These are phyloP conservation scores for Globisporangium barbulae DNA, from an alignment of 352 stramenopile species.

Conservation along the genomic window DNA sequence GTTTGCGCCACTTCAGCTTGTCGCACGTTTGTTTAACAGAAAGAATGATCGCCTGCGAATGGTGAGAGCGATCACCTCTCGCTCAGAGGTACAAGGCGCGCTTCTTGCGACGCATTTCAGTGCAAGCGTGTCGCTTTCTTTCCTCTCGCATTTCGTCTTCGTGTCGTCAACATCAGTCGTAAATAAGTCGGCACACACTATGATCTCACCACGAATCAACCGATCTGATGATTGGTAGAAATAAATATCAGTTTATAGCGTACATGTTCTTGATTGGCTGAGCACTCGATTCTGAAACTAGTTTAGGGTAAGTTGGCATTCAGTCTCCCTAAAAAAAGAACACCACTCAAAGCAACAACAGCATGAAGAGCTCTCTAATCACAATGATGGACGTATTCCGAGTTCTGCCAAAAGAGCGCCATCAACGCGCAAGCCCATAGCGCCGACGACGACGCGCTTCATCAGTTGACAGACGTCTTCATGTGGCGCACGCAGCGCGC, in stretches of 20 bases:
- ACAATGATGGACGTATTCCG: neutral
- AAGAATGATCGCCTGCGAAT: too few species aligned
- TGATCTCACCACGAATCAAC: too few species aligned
- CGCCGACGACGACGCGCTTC: too few species aligned
- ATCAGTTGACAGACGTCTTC: too few species aligned
- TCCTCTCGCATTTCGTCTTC: neutral
- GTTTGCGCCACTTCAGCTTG: too few species aligned
- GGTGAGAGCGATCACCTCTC: too few species aligned
- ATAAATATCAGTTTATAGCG: neutral
- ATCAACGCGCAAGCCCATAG: neutral
- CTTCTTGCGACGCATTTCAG: neutral
- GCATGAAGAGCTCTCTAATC: neutral
- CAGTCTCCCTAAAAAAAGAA: neutral
- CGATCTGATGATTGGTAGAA: neutral
- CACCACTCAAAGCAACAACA: neutral
- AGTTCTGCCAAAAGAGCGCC: neutral
- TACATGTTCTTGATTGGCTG: neutral
- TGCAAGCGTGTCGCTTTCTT: neutral
- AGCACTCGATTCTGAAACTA: neutral
- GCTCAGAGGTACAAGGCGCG: too few species aligned
- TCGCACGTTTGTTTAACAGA: neutral
- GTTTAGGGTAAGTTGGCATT: neutral
- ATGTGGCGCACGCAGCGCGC: constrained; percentile 12
- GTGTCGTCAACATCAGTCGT: too few species aligned
- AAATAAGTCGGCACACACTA: too few species aligned